A percentile compares a stretch with the other conserved stretches of the same genome.
phyloP scores from a whole-genome alignment of 176 grass and related monocot species.

The Eleusine indica region DNA sequence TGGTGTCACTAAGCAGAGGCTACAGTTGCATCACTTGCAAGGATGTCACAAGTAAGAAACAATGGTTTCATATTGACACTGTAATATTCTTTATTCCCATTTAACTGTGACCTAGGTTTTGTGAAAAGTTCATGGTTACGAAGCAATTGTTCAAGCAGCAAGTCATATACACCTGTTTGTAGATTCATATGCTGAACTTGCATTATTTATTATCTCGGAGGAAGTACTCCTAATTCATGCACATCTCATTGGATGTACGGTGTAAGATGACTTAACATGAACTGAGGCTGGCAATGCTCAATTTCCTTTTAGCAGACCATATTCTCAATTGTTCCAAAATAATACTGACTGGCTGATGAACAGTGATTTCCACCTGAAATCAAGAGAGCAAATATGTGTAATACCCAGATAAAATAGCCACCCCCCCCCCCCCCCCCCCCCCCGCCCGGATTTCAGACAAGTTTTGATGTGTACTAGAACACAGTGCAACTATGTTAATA shows the following conservation, averaged over 20 bases:
- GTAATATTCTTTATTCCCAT: conserved; percentile 1
- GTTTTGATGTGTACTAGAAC: background rate
- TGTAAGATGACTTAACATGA: background rate
- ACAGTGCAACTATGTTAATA: background rate
- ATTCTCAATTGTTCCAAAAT: background rate
- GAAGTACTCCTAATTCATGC: background rate
- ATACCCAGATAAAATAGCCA: too few relatives aligned
- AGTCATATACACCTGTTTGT: background rate
- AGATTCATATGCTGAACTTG: conserved; percentile 12
- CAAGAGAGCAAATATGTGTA: background rate
- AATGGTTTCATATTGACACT: conserved; percentile 11
- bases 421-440: too few relatives aligned
- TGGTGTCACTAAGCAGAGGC: conserved; percentile 50
- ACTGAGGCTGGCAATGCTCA: background rate
- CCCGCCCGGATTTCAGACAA: too few relatives aligned
- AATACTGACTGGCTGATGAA: background rate
- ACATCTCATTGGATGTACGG: background rate
- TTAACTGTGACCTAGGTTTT: background rate
- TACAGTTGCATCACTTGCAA: conserved; percentile 41
- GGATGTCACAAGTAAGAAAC: conserved; percentile 38
- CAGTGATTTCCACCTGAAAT: background rate
- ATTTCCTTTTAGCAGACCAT: background rate
- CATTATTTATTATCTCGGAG: background rate
- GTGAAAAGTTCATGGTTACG: background rate
- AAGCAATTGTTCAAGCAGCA: background rate